Base-by-base conservation (phyloP, 176 grass and related monocot species). In the Aegilops sharonensis region DNA sequence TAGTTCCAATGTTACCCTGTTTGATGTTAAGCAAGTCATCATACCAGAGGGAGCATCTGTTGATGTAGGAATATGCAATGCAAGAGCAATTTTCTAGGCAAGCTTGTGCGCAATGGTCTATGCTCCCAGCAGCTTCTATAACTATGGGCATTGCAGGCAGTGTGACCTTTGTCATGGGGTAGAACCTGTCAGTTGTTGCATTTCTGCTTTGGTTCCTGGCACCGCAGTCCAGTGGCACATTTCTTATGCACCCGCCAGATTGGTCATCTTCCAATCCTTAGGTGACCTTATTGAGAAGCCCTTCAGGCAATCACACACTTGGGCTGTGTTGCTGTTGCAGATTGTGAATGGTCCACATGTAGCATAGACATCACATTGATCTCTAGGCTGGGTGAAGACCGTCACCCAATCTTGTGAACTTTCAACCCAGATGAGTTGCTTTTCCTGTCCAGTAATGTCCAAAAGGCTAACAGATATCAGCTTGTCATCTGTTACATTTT, bases 311-410 rank as follows among this genome's bases (percentile, higher is more conserved):
- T 78, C 34, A 11, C 88, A 95, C 14, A 68, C 27, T 45, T 68
- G 50, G 8, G 21, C 1, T 21, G 5, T 18, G 21, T 9, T 82
- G 18, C 50, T 78, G 40, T 84, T 78, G 69, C 93, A 95, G 48
- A 60, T 80, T 62, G 85, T 81, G 52, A 92, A 95, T 27, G 93
- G 24, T 72, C 88, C 93, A 42, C 88, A 95, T 18, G 84, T 74
- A 62, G 82, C 85, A 29, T 85, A 85, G 18, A 92, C 65, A 77
- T 78, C 85, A 35, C 88, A 91, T 48, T 31, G 69, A 52, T 72
- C 39, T 35, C 20, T 82, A 8, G 93, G 91, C 1, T 67, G 77
- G 29, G 75, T 35, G 57, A 21, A 88, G 35, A 86, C 78, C 9
- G 17, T 36, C 10, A 59, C 5, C 88, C 88, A 92, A 59, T 30